Percentiles rank a stretch among this genome's conserved stretches.
These are phyloP conservation scores for Phaeolepiota aurea DNA, from an alignment of 768 basidiomycete genomes.

Conservation along the genomic window DNA sequence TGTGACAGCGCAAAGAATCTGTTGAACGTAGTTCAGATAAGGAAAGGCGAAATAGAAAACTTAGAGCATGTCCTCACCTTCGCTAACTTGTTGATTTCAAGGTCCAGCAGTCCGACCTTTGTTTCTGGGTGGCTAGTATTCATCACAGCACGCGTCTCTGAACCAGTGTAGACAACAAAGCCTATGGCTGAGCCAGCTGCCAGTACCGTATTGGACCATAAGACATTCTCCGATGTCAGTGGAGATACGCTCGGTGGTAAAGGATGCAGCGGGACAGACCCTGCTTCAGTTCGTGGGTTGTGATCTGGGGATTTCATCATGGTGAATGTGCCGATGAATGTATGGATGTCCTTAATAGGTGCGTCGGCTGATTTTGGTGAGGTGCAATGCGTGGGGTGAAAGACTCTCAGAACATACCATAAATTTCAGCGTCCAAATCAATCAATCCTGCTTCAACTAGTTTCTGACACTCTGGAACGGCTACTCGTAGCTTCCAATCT, in stretches of 20 bases:
- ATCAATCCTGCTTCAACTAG: slow-evolving; percentile 43
- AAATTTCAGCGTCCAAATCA: slow-evolving; percentile 82
- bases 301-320: slow-evolving; percentile 38
- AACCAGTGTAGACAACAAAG: slow-evolving; percentile 89
- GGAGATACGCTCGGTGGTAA: slow-evolving; percentile 61
- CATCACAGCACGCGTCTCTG: slow-evolving; percentile 96
- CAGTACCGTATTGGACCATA: slow-evolving; percentile 97
- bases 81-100: slow-evolving; percentile 92
- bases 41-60: not conserved
- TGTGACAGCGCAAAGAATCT: slow-evolving; percentile 94
- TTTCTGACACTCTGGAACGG: slow-evolving; percentile 78
- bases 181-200: slow-evolving; percentile 92
- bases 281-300: slow-evolving; percentile 12
- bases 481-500: slow-evolving; percentile 95
- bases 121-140: slow-evolving; percentile 97
- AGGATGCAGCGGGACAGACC: slow-evolving; percentile 29
- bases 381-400: too few species aligned
- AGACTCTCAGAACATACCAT: slow-evolving; percentile 58
- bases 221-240: slow-evolving; percentile 88
- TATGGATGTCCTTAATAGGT: slow-evolving; percentile 94
- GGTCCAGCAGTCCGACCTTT: slow-evolving; percentile 84
- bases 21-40: slow-evolving; percentile 3
- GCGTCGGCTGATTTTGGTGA: slow-evolving; percentile 70
- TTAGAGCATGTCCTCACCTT: slow-evolving; percentile 65
- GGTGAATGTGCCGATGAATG: slow-evolving; percentile 90